Percentiles rank a stretch among this genome's conserved stretches.
Evolutionary conservation across 768 basidiomycete species (phyloP).

Genomic region (Kwoniella pini): DNA sequence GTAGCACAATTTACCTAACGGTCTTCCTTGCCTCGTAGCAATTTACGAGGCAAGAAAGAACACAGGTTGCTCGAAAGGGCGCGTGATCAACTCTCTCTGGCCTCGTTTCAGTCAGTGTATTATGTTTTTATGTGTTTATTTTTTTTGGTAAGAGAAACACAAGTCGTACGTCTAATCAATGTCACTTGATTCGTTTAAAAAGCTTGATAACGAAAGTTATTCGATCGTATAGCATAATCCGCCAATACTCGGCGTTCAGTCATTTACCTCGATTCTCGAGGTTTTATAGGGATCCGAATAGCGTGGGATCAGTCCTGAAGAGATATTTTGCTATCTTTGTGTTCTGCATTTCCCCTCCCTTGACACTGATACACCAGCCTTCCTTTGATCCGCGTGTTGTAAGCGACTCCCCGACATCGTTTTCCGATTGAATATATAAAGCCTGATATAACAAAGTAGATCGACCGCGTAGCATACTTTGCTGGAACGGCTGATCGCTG

Average conservation of each 20-base stretch:
- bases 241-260: too few relatives aligned
- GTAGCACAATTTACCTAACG: background rate
- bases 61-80: background rate
- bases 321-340: too few relatives aligned
- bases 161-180: too few relatives aligned
- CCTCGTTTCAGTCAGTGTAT: too few relatives aligned
- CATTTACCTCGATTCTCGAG: too few relatives aligned
- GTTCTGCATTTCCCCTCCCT: background rate
- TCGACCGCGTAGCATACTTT: slow-evolving; percentile 3
- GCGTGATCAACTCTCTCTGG: slow-evolving; percentile 1
- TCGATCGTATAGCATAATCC: too few relatives aligned
- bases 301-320: too few relatives aligned
- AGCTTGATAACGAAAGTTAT: too few relatives aligned
- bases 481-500: background rate
- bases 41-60: background rate
- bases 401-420: background rate
- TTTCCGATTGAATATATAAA: background rate
- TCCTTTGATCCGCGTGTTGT: background rate
- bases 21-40: background rate
- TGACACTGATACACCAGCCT: background rate
- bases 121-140: too few relatives aligned
- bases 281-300: too few relatives aligned
- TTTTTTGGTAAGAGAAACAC: too few relatives aligned
- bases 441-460: background rate
- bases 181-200: too few relatives aligned